Evolutionary conservation across 805 yeast species (phyloP), one percentile per base, ranked within the genome.

Genomic region (Pichia kluyveri): DNA sequence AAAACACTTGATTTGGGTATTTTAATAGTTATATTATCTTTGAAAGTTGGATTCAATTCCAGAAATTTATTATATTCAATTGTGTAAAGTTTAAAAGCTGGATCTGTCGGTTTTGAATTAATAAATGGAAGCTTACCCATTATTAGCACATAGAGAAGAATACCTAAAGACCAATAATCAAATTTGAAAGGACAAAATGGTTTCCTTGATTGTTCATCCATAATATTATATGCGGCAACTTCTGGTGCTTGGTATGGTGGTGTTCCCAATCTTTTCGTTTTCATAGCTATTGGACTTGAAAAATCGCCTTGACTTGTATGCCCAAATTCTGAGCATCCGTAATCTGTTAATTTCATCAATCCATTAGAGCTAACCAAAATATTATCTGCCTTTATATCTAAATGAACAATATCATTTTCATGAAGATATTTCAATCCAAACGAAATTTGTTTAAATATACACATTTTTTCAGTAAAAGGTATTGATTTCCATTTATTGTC

Each of bases 211-310:
- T 37, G 45, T 17, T 43, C 43, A 30, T 53, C 51, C 31, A 52
- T 61, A 58, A 46, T 68, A 74, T 50, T 69, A 71, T 52, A 67
- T 28, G 66, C 60, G 76, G 79, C 74, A 15, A 83, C 86, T 63
- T 85, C 93, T 1, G 95, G 93, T 5, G 91, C 80, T 12, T 83
- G 77, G 62, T 83, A 85, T 1, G 93, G 93, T 4, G 93, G 87
- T 1, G 90, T 83, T 2, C 95, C 93, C 40, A 83, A 83, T 60
- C 75, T 74, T 2, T 78, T 68, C 40, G 73, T 67, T 26, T 51
- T 45, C 17, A 47, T 38, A 44, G 63, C 65, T 12, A 75, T 52
- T 4, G 69, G 68, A 26, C 78, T 70, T 0, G 61, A 54, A 19
- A 74, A 65, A 61, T 83, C 77, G 1, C 76, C 73, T 1, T 76